A percentile compares a stretch with the other conserved stretches of the same genome.
phyloP scores from a whole-genome alignment of 768 basidiomycete species.

The Tylopilus subfusipes region DNA sequence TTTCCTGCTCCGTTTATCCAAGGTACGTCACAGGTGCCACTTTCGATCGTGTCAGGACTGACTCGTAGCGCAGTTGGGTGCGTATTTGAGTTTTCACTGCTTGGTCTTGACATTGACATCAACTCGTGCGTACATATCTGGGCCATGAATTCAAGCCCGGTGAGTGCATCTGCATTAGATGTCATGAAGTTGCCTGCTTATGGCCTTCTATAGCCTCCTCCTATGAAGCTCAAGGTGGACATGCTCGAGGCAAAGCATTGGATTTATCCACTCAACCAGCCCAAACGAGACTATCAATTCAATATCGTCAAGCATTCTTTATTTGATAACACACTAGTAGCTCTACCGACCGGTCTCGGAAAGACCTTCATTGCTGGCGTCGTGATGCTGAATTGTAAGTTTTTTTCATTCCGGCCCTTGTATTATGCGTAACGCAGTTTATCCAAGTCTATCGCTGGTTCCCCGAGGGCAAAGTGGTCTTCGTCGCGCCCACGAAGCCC shows the following conservation, averaged over 20 bases:
- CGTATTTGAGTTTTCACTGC: constrained; percentile 24
- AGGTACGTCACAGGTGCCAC: constrained; percentile 41
- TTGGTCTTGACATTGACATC: constrained; percentile 3
- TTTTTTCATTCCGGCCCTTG: not conserved
- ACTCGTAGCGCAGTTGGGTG: constrained; percentile 47
- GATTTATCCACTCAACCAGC: constrained; percentile 87
- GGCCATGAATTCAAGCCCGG: constrained; percentile 27
- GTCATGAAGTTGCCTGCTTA: not conserved
- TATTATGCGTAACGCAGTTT: constrained; percentile 1
- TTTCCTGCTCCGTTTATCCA: constrained; percentile 77
- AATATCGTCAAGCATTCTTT: constrained; percentile 85
- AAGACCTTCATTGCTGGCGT: constrained; percentile 98
- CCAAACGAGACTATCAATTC: constrained; percentile 90
- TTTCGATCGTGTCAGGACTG: constrained; percentile 1
- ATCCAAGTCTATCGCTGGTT: constrained; percentile 86
- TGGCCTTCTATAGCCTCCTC: constrained; percentile 47
- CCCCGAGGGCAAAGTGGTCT: constrained; percentile 87
- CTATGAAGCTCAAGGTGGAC: constrained; percentile 78
- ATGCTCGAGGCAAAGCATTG: constrained; percentile 79
- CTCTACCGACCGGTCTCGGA: constrained; percentile 92
- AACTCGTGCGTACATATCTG: not conserved
- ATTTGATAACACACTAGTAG: constrained; percentile 91
- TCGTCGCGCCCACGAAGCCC: constrained; percentile 95
- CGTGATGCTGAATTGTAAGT: constrained; percentile 89
- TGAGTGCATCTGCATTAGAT: constrained; percentile 8